Conservation (phyloP, 441 rosid genomes). For the Erysimum pusillum region DNA sequence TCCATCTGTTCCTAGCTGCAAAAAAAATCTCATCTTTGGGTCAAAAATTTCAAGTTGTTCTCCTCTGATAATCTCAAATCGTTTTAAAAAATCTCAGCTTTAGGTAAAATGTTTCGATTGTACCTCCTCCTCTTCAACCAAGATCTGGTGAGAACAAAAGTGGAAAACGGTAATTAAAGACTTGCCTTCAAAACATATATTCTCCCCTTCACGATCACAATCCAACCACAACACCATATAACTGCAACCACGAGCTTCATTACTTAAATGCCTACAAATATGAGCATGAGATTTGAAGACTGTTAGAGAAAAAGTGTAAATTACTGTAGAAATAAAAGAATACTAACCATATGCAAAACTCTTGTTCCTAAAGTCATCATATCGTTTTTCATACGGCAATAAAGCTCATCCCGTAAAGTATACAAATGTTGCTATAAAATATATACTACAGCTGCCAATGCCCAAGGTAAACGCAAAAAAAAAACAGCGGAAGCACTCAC, state of each 20-base stretch:
- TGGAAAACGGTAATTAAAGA: conserved; percentile 22
- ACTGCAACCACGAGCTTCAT: conserved; percentile 87
- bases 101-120: no score
- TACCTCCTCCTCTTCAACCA: no score
- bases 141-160: conserved; percentile 13
- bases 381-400: neutral
- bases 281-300: conserved; percentile 61
- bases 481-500: neutral
- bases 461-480: conserved; percentile 22
- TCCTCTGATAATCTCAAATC: no score
- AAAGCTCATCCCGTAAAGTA: conserved; percentile 1
- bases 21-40: no score
- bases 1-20: no score
- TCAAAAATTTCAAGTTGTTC: no score
- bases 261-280: conserved; percentile 82
- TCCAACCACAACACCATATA: conserved; percentile 94
- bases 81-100: no score
- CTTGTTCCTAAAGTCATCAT: conserved; percentile 18
- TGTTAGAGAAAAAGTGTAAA: conserved; percentile 36
- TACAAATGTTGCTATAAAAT: neutral
- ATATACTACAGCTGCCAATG: neutral
- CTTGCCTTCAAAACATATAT: conserved; percentile 96
- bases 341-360: neutral
- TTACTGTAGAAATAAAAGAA: conserved; percentile 1
- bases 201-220: conserved; percentile 98